Evolutionary conservation across 306 rosid genomes (phyloP).

Genomic region (Inga laurina): DNA sequence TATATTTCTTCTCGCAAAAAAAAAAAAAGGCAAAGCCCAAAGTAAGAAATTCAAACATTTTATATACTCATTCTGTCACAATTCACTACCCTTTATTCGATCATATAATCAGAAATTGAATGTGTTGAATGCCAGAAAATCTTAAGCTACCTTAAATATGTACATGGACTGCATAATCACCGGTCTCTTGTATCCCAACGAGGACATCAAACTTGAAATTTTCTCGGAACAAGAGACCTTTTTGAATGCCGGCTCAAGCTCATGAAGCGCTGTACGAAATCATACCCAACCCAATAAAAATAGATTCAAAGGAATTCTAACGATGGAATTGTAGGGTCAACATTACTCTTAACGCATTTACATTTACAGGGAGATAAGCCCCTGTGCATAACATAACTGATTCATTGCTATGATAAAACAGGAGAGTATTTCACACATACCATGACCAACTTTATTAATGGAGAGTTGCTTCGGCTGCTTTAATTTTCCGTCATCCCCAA

Average conservation of each 20-base stretch:
- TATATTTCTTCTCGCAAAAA: too few species aligned
- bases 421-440: conserved; percentile 39
- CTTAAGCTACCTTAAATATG: conserved; percentile 78
- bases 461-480: conserved; percentile 86
- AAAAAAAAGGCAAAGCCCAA: neutral
- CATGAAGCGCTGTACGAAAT: conserved; percentile 75
- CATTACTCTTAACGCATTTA: neutral
- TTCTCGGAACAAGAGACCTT: conserved; percentile 74
- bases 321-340: neutral
- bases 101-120: conserved; percentile 17
- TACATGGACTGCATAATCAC: conserved; percentile 88
- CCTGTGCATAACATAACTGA: conserved; percentile 8
- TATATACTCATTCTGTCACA: neutral
- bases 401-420: neutral
- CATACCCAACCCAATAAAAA: conserved; percentile 27
- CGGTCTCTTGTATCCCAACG: conserved; percentile 85
- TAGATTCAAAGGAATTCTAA: conserved; percentile 1
- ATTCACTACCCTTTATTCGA: conserved; percentile 21
- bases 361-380: neutral
- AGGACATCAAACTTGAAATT: conserved; percentile 57
- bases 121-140: conserved; percentile 1
- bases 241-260: conserved; percentile 77
- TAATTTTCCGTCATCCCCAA: conserved; percentile 77
- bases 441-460: conserved; percentile 94
- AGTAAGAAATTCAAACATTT: neutral